These are phyloP conservation scores for Russula griseocarnosa DNA, from an alignment of 768 basidiomycete genomes.

Conservation along the genomic window DNA sequence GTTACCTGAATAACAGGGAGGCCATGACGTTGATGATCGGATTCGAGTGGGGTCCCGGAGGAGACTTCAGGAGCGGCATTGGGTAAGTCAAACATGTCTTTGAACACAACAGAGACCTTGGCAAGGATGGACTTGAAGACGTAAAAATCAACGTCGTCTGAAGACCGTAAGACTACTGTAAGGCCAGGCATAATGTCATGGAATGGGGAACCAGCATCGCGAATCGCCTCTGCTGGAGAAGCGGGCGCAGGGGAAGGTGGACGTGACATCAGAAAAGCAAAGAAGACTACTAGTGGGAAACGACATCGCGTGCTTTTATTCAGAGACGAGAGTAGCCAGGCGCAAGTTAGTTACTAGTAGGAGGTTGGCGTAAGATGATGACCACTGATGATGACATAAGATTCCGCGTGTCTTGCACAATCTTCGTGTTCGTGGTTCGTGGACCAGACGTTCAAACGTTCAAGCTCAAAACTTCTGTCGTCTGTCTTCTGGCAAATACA, in stretches of 20 bases:
- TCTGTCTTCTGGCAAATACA: too few relatives aligned
- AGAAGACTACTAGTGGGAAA: neutral
- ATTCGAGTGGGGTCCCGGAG: neutral
- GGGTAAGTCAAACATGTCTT: constrained; percentile 25
- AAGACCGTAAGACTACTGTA: constrained; percentile 24
- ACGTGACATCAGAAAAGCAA: constrained; percentile 8
- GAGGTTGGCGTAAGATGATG: too few relatives aligned
- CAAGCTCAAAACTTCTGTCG: too few relatives aligned
- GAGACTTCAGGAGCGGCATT: neutral
- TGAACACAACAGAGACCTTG: constrained; percentile 20
- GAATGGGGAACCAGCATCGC: constrained; percentile 25
- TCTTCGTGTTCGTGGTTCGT: too few relatives aligned
- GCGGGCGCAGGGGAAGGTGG: neutral
- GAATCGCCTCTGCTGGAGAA: neutral
- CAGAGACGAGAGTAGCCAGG: too few relatives aligned
- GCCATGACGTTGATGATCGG: neutral
- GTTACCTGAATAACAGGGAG: constrained; percentile 19
- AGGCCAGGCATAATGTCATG: constrained; percentile 14
- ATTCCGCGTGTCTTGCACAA: too few relatives aligned
- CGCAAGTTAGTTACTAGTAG: too few relatives aligned
- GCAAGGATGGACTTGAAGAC: constrained; percentile 24
- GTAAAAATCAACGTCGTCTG: constrained; percentile 26
- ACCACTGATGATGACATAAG: too few relatives aligned
- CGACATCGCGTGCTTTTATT: neutral
- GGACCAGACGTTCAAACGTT: too few relatives aligned